These are phyloP conservation scores for Metarhizium album DNA, from an alignment of 2,329 filamentous ascomycete genomes.

Conservation along the genomic window DNA sequence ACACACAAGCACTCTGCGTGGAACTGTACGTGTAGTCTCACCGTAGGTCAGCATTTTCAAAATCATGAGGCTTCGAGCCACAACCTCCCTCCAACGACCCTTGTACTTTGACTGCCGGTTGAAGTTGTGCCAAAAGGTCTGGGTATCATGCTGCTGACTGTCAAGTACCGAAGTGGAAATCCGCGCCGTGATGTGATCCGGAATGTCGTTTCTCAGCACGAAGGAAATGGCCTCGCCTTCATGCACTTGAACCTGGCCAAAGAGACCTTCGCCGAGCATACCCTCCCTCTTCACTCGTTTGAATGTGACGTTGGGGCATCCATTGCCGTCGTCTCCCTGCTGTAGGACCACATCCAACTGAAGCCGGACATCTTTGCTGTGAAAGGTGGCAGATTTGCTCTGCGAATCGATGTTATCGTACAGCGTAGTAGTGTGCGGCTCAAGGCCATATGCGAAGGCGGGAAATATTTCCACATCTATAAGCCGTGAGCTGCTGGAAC, in stretches of 20 bases:
- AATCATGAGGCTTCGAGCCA: conserved; percentile 60
- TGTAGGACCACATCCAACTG: conserved; percentile 60
- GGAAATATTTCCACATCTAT: conserved; percentile 60
- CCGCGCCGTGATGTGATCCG: conserved; percentile 43
- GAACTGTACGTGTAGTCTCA: conserved; percentile 6
- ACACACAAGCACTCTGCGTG: too few species aligned
- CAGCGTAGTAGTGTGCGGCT: conserved; percentile 49
- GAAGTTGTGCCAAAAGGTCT: conserved; percentile 64
- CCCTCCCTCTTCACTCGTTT: conserved; percentile 38
- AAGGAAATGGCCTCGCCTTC: conserved; percentile 63
- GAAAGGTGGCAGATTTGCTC: conserved; percentile 55
- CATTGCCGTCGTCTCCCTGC: conserved; percentile 29
- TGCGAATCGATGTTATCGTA: conserved; percentile 28
- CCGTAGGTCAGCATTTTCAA: conserved; percentile 64
- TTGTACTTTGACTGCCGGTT: conserved; percentile 60
- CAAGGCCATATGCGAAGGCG: conserved; percentile 58
- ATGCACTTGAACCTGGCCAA: conserved; percentile 45
- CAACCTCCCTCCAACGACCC: conserved; percentile 62
- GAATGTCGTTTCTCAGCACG: conserved; percentile 52
- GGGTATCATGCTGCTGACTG: conserved; percentile 56
- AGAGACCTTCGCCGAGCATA: conserved; percentile 51
- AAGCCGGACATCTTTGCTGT: conserved; percentile 45
- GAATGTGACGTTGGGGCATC: conserved; percentile 44
- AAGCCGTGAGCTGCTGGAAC: neutral
- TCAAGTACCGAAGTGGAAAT: conserved; percentile 50